A percentile compares a stretch with the other conserved stretches of the same genome.
These are phyloP conservation scores for Sclerotinia trifoliorum DNA, from an alignment of 2,329 filamentous ascomycete species.

Conservation along the genomic window DNA sequence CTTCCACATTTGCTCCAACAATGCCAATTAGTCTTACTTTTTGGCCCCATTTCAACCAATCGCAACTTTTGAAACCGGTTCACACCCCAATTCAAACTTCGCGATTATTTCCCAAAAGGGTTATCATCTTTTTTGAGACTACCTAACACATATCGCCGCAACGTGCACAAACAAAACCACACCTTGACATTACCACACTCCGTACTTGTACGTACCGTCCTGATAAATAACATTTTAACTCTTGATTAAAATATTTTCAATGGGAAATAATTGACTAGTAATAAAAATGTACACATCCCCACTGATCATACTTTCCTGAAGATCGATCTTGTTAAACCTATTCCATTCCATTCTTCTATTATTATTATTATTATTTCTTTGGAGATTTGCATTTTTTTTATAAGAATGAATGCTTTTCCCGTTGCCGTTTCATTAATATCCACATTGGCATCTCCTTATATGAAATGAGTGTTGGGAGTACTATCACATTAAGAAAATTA, in stretches of 20 bases:
- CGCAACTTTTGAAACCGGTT: constrained; percentile 21
- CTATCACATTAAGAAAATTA: not conserved
- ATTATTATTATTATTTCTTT: not conserved
- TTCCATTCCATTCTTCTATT: not conserved
- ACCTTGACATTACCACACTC: not conserved
- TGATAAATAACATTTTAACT: not conserved
- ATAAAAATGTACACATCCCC: constrained; percentile 8
- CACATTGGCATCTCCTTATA: not conserved
- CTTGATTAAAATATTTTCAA: not conserved
- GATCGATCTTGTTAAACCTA: not conserved
- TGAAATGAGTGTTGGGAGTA: constrained; percentile 4
- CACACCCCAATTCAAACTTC: constrained; percentile 12
- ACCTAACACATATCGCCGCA: constrained; percentile 10
- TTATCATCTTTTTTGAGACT: constrained; percentile 7
- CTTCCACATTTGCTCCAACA: not conserved
- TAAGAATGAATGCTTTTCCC: constrained; percentile 20
- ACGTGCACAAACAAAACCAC: constrained; percentile 5
- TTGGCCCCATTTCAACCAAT: constrained; percentile 8
- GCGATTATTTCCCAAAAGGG: constrained; percentile 21
- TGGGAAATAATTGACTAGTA: not conserved
- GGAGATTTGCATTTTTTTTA: not conserved
- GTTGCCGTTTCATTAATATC: not conserved
- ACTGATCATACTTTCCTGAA: not conserved
- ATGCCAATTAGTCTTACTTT: constrained; percentile 10
- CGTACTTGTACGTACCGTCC: not conserved